Percentiles rank a stretch among this genome's conserved stretches.
phyloP scores from a whole-genome alignment of 169 alveolate species.

The Plasmodium yoelii region DNA sequence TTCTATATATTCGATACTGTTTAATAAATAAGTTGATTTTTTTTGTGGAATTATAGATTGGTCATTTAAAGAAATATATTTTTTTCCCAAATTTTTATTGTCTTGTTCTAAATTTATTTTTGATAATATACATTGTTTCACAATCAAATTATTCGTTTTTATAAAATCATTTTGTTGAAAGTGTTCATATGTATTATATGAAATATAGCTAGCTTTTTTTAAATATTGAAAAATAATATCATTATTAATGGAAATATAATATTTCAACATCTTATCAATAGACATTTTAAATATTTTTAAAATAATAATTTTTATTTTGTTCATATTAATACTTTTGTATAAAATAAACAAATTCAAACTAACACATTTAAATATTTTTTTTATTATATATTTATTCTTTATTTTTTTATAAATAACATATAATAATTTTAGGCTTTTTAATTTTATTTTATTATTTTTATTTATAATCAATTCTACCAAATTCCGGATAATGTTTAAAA shows the following conservation, averaged over 20 bases:
- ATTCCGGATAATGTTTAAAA: constrained; percentile 14
- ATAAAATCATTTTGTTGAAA: not conserved
- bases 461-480: constrained; percentile 26
- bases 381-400: constrained; percentile 5
- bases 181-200: not conserved
- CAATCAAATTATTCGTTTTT: not conserved
- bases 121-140: not conserved
- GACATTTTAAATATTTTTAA: constrained; percentile 28
- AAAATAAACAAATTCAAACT: constrained; percentile 31
- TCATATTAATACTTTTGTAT: constrained; percentile 21
- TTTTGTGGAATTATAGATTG: not conserved
- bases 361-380: constrained; percentile 28
- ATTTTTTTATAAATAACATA: constrained; percentile 27
- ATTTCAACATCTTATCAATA: constrained; percentile 9
- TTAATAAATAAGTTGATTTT: not conserved
- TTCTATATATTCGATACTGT: not conserved
- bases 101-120: not conserved
- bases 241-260: not conserved
- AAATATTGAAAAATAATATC: not conserved
- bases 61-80: not conserved
- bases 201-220: not conserved
- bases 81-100: not conserved
- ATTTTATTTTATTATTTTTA: constrained; percentile 51
- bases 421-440: constrained; percentile 26
- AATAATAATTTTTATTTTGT: constrained; percentile 9